Conservation (phyloP, 441 rosid genomes). For the Melastoma candidum region DNA sequence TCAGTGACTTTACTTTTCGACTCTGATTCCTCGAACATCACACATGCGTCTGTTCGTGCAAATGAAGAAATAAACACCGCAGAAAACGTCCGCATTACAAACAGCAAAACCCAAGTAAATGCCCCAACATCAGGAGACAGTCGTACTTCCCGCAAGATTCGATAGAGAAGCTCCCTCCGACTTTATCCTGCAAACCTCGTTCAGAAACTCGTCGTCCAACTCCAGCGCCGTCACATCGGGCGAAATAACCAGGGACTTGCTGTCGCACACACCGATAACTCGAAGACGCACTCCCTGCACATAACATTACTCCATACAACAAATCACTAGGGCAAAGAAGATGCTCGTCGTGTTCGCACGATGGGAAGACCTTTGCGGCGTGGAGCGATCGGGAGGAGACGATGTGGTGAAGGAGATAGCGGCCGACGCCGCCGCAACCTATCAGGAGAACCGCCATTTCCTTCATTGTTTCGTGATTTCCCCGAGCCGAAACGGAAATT, state of each 20-base stretch:
- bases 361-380: slow-evolving; percentile 35
- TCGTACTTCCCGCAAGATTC: slow-evolving; percentile 15
- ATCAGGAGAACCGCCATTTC: slow-evolving; percentile 51
- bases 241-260: slow-evolving; percentile 48
- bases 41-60: slow-evolving; percentile 29
- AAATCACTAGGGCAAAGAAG: neutral
- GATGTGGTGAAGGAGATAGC: slow-evolving; percentile 74
- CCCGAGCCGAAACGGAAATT: too few relatives aligned
- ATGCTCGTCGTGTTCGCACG: neutral
- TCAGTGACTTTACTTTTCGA: slow-evolving; percentile 27
- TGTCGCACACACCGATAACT: slow-evolving; percentile 74
- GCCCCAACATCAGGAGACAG: too few relatives aligned
- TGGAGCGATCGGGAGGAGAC: slow-evolving; percentile 84
- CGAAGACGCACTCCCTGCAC: slow-evolving; percentile 64
- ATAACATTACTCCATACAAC: neutral
- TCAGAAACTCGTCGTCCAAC: slow-evolving; percentile 42
- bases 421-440: slow-evolving; percentile 93
- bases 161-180: slow-evolving; percentile 42
- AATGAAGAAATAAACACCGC: slow-evolving; percentile 1
- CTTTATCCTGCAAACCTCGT: slow-evolving; percentile 54
- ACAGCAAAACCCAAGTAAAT: too few relatives aligned
- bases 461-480: slow-evolving; percentile 33
- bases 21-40: slow-evolving; percentile 30
- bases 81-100: neutral
- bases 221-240: slow-evolving; percentile 39